Base-by-base conservation (phyloP, 495 filamentous ascomycete genomes). In the Articulospora tetracladia region DNA sequence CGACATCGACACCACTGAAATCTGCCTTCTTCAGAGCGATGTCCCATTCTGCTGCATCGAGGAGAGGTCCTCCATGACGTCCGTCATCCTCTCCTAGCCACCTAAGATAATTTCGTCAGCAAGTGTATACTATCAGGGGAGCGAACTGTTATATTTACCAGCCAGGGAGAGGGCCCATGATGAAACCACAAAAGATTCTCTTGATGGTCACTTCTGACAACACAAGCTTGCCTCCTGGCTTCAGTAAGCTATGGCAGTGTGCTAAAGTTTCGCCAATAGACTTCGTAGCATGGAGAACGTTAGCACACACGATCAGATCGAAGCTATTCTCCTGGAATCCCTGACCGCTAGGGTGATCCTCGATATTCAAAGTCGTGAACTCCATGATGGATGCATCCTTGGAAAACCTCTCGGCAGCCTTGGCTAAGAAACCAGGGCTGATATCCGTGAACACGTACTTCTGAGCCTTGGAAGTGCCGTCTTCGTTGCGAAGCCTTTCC, bases 31-130 rank as follows among this genome's bases (percentile, higher is more conserved):
- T 62, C 12, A 85, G 67, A 0, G 76, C 17, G 0, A n/a, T 7
- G 30, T 78, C 52, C 83, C 81, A 86, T 27, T 66, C 36, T 58
- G 0, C 59, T 27, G 1, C 67, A 63, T 13, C 79, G 46, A 36
- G 57, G 70, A 3, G 80, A 79, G 0, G 73, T 7, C 10, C 3
- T 3, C n/a, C 2, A 4, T 2, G 64, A 0, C 70, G 58, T 0
- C 72, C 76, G n/a, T 83, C 70, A 1, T 77, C 63, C 20, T 62
- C 57, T 11, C 81, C 79, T 15, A 74, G 57, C 80, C 81, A 85
- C n/a, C n/a, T n/a, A n/a, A n/a, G n/a, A n/a, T n/a, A n/a, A n/a
- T n/a, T n/a, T n/a, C n/a, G n/a, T n/a, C n/a, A n/a, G n/a, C n/a
- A n/a, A n/a, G n/a, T n/a, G n/a, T n/a, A n/a, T n/a, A n/a, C n/a